phyloP scores from a whole-genome alignment of 139 green algal genomes.

The Ulvella scutata region DNA sequence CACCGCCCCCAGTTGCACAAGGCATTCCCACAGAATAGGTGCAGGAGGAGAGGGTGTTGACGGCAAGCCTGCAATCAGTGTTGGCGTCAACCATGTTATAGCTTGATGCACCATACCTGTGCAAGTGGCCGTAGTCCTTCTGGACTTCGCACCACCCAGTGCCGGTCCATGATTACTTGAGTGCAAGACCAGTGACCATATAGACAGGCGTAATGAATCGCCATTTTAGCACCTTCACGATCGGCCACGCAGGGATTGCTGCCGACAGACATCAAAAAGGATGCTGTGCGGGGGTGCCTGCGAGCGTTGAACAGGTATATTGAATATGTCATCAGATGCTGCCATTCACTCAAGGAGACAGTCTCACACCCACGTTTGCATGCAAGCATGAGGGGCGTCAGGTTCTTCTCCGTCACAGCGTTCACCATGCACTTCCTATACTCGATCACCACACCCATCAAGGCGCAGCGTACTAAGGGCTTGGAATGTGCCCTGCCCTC shows the following conservation, averaged over 20 bases:
- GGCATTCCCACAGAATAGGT: no score
- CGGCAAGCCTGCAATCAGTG: no score
- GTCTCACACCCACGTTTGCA: background rate
- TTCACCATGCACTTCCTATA: background rate
- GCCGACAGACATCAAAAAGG: background rate
- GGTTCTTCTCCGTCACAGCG: background rate
- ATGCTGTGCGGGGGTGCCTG: background rate
- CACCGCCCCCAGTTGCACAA: no score
- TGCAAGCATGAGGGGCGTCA: background rate
- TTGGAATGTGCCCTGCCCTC: background rate
- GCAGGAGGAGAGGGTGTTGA: no score
- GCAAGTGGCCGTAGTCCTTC: background rate
- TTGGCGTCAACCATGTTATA: no score
- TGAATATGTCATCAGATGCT: background rate
- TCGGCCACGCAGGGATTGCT: background rate
- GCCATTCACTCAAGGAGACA: background rate
- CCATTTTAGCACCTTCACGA: background rate
- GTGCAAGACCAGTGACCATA: background rate
- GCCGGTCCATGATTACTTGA: background rate
- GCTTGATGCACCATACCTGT: no score
- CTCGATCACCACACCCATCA: background rate
- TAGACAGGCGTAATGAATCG: background rate
- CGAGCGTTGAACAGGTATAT: background rate
- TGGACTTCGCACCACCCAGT: background rate
- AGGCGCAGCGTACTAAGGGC: background rate